Percentiles rank a stretch among this genome's conserved stretches.
Evolutionary conservation across 1,139 yeast genomes (phyloP).

Genomic region (Kodamaea fungicola): DNA sequence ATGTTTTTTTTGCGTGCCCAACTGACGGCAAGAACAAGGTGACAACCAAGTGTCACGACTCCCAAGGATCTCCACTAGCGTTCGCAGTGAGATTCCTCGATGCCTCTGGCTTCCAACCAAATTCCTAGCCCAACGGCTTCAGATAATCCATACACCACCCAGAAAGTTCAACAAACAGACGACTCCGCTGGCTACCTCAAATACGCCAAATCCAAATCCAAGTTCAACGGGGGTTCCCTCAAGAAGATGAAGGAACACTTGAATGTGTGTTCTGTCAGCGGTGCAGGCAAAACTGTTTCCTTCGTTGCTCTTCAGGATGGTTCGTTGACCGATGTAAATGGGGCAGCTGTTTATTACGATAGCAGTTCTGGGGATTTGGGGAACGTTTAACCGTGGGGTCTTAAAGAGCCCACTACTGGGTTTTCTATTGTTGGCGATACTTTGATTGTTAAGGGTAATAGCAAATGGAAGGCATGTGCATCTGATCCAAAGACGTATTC

Average conservation of each 20-base stretch:
- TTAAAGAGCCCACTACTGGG: slow-evolving; percentile 21
- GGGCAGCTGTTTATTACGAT: slow-evolving; percentile 23
- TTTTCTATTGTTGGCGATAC: slow-evolving; percentile 21
- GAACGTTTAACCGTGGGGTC: slow-evolving; percentile 25
- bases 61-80: slow-evolving; percentile 12
- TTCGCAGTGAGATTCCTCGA: slow-evolving; percentile 6
- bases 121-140: neutral
- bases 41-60: slow-evolving; percentile 8
- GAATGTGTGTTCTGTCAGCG: slow-evolving; percentile 31
- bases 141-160: slow-evolving; percentile 14
- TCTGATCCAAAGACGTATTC: slow-evolving; percentile 22
- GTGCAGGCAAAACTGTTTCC: slow-evolving; percentile 22
- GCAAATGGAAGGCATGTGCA: slow-evolving; percentile 26
- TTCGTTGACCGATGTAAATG: slow-evolving; percentile 26
- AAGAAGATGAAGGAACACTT: slow-evolving; percentile 26
- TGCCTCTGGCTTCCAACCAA: neutral
- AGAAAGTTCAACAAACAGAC: slow-evolving; percentile 1
- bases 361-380: slow-evolving; percentile 28
- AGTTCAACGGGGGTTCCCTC: slow-evolving; percentile 19
- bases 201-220: slow-evolving; percentile 22
- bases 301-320: slow-evolving; percentile 22
- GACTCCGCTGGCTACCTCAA: slow-evolving; percentile 5
- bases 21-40: slow-evolving; percentile 11
- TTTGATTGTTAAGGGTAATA: slow-evolving; percentile 20
- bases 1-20: slow-evolving; percentile 20